phyloP scores from a whole-genome alignment of 495 filamentous ascomycete genomes.

The Rostrohypoxylon terebratum region DNA sequence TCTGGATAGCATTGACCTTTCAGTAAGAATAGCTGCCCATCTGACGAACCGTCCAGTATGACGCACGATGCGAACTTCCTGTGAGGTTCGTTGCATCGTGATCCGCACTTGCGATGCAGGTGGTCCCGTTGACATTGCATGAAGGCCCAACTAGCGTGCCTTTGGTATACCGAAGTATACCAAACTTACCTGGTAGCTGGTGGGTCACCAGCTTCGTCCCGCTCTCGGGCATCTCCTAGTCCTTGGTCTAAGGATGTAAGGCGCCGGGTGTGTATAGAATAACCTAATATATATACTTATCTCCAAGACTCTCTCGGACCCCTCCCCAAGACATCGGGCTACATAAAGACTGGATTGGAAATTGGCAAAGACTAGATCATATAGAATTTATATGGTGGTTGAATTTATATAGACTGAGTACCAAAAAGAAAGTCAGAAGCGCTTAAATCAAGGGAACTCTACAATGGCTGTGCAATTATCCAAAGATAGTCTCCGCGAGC shows the following conservation, averaged over 20 bases:
- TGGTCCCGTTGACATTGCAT: slow-evolving; percentile 34
- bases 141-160: slow-evolving; percentile 38
- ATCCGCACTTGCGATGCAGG: slow-evolving; percentile 33
- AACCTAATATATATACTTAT: slow-evolving; percentile 19
- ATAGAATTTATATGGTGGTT: not conserved
- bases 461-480: slow-evolving; percentile 43
- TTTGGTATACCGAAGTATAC: slow-evolving; percentile 36
- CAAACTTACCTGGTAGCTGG: slow-evolving; percentile 23
- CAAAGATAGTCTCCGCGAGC: slow-evolving; percentile 58
- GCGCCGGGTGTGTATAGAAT: slow-evolving; percentile 23
- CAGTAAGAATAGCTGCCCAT: not conserved
- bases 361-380: not conserved
- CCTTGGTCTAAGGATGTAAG: slow-evolving; percentile 16
- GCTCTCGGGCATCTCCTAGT: slow-evolving; percentile 31
- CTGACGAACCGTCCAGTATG: slow-evolving; percentile 12
- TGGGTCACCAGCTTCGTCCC: slow-evolving; percentile 32
- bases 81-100: slow-evolving; percentile 40
- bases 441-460: slow-evolving; percentile 3
- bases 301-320: not conserved
- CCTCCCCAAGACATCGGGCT: not conserved
- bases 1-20: slow-evolving; percentile 1
- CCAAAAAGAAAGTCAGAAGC: not conserved
- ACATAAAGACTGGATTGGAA: not conserved
- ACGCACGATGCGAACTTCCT: slow-evolving; percentile 28
- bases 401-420: not conserved